phyloP scores from a whole-genome alignment of 345 rosid species.

The Lumnitzera littorea region DNA sequence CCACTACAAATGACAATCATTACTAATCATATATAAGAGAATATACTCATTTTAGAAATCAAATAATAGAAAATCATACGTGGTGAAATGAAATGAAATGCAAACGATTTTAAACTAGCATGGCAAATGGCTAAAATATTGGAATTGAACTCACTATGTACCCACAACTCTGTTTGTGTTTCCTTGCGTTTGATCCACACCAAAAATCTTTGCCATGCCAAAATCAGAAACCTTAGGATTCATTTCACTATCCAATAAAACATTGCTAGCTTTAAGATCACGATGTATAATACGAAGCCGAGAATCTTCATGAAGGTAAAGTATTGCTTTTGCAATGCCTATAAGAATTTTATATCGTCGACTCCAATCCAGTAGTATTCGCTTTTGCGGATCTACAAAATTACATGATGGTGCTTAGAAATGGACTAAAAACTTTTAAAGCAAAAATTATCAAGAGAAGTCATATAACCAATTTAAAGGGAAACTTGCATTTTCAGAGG shows the following conservation, averaged over 20 bases:
- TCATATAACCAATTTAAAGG: no score
- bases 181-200: slow-evolving; percentile 12
- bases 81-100: no score
- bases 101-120: no score
- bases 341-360: slow-evolving; percentile 14
- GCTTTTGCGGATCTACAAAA: slow-evolving; percentile 6
- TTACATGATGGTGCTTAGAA: no score
- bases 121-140: not conserved
- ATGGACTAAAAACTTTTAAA: no score
- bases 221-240: slow-evolving; percentile 27
- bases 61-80: not conserved
- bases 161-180: slow-evolving; percentile 14
- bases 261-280: slow-evolving; percentile 24
- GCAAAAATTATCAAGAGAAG: no score
- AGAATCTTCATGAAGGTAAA: slow-evolving; percentile 23
- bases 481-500: not conserved
- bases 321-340: slow-evolving; percentile 19
- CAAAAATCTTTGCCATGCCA: slow-evolving; percentile 18
- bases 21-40: no score
- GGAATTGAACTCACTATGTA: slow-evolving; percentile 16
- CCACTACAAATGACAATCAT: slow-evolving; percentile 17
- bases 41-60: not conserved
- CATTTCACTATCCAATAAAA: slow-evolving; percentile 17
- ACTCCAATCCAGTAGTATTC: slow-evolving; percentile 12
- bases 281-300: slow-evolving; percentile 20